Base-by-base conservation (phyloP, 1,284 basidiomycete genomes). In the Abortiporus biennis region DNA sequence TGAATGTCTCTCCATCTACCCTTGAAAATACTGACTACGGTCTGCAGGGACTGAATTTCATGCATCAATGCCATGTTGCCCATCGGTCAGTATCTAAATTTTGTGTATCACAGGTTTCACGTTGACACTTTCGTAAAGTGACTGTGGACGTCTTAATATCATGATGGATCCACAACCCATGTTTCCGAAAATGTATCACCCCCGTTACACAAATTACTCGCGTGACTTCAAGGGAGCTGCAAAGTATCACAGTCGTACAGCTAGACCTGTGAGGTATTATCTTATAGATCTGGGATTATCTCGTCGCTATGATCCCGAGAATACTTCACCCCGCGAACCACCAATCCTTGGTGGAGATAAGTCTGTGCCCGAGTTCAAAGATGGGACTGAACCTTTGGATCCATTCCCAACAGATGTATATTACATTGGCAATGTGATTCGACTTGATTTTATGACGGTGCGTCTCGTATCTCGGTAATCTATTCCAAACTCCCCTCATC, bases 121-220 rank as follows among this genome's bases (percentile, higher is more conserved):
- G 15, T 12, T 3, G 11, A 20, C 11, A 20, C 15, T 6, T 21
- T 32, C 25, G 15, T 25, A 9, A 21, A 74, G 73, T 2, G 71
- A 75, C 42, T 61, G 60, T 34, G 58, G 61, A 40, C 16, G 32
- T 3, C 33, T 51, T n/a, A 71, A 71, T 39, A 55, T 70, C 29
- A 65, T 70, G 65, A 55, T 69, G 47, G 66, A 68, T 38, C 56
- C 64, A 0, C 39, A 25, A 5, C 41, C 47, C 13, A 43, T 66
- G 34, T 62, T 56, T 44, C 52, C 56, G 3, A 22, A 59, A 13
- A 46, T 48, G 5, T 61, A 49, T 36, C 62, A 66, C 44, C 63
- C 63, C 8, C 30, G 42, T 3, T 27, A 29, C 2, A 23, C 33
- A 0, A 2, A 36, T 3, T 41, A 29, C 39, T 53, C 36, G 8